A percentile compares a stretch with the other conserved stretches of the same genome.
phyloP scores from a whole-genome alignment of 192 early-diverging fungal species.

The Gonapodya sp. region DNA sequence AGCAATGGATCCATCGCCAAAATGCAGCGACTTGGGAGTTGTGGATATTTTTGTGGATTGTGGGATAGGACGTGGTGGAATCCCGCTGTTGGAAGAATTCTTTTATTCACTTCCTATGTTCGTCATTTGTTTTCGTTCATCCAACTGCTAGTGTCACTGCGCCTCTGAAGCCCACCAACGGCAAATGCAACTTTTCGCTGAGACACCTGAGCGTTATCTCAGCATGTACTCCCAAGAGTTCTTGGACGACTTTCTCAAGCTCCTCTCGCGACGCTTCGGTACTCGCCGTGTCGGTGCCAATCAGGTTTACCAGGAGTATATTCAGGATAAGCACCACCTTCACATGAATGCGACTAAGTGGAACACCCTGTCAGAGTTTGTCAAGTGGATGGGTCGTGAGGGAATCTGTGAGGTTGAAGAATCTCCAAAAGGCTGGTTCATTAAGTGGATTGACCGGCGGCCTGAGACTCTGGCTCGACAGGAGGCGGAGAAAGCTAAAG shows the following conservation, averaged over 20 bases:
- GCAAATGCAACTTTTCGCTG: conserved; percentile 80
- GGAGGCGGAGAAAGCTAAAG: conserved; percentile 67
- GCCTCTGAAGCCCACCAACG: conserved; percentile 82
- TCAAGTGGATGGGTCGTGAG: conserved; percentile 72
- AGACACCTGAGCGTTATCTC: conserved; percentile 65
- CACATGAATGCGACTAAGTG: conserved; percentile 96
- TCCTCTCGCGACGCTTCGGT: conserved; percentile 69
- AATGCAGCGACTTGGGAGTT: too few relatives aligned
- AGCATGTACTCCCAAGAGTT: conserved; percentile 73
- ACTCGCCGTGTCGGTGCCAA: conserved; percentile 83
- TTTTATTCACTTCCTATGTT: too few relatives aligned
- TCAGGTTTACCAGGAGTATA: conserved; percentile 93
- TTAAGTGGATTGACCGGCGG: conserved; percentile 84
- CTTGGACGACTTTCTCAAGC: conserved; percentile 67
- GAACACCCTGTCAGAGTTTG: conserved; percentile 82
- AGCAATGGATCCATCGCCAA: too few relatives aligned
- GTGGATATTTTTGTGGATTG: too few relatives aligned
- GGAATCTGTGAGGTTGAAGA: conserved; percentile 82
- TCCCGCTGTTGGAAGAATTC: too few relatives aligned
- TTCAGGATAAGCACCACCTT: conserved; percentile 78
- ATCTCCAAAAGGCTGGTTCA: conserved; percentile 79
- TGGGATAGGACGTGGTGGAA: too few relatives aligned
- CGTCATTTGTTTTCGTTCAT: too few relatives aligned
- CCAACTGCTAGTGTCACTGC: conserved; percentile 62
- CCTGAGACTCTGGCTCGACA: conserved; percentile 77